Conservation (phyloP, 23 red algal species). For the Gracilaria vermiculophylla region DNA sequence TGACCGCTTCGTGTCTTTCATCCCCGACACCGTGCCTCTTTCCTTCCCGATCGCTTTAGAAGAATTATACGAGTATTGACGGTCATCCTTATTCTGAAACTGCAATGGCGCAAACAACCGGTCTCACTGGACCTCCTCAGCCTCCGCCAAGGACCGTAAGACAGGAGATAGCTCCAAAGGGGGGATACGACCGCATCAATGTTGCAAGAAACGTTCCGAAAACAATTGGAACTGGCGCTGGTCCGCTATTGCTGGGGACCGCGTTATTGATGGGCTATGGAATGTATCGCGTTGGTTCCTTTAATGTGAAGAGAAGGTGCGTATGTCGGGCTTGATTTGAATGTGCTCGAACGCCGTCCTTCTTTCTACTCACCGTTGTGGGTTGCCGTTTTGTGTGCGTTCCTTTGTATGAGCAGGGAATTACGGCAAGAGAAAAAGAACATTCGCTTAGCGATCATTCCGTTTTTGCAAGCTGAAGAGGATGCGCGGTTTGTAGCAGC, state of each 20-base stretch:
- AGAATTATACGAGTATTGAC: background rate
- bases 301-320: slow-evolving; percentile 82
- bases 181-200: slow-evolving; percentile 89
- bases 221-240: slow-evolving; percentile 62
- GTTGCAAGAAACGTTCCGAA: slow-evolving; percentile 90
- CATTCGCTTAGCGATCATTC: slow-evolving; percentile 74
- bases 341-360: background rate
- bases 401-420: slow-evolving; percentile 9
- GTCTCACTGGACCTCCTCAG: slow-evolving; percentile 50
- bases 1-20: background rate
- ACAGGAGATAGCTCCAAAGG: slow-evolving; percentile 90
- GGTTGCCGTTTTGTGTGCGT: background rate
- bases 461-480: slow-evolving; percentile 91
- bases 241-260: slow-evolving; percentile 64
- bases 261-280: slow-evolving; percentile 76
- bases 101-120: slow-evolving; percentile 16
- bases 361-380: background rate
- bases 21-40: background rate
- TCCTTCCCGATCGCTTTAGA: background rate
- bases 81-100: too few species aligned
- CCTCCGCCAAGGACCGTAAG: slow-evolving; percentile 80
- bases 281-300: slow-evolving; percentile 76
- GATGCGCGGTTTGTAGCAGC: slow-evolving; percentile 72
- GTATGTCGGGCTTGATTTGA: background rate
- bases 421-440: slow-evolving; percentile 76